These are phyloP conservation scores for Colletotrichum lupini DNA, from an alignment of 2,329 filamentous ascomycete species.

Conservation along the genomic window DNA sequence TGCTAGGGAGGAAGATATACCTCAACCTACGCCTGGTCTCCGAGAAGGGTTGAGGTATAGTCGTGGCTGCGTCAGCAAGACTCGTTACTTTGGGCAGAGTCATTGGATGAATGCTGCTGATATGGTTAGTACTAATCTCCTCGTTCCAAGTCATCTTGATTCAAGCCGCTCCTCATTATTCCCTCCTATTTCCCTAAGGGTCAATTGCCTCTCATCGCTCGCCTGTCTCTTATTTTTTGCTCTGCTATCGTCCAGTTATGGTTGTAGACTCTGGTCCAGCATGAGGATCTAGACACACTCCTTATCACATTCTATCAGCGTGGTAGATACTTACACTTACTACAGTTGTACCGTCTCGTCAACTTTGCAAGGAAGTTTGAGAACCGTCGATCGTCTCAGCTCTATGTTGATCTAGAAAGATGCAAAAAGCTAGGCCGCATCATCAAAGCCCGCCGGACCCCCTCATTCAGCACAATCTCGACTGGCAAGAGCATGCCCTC, in stretches of 20 bases:
- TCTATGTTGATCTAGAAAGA: conserved; percentile 46
- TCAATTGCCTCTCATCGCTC: not conserved
- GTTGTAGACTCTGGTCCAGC: no score
- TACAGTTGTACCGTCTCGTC: conserved; percentile 40
- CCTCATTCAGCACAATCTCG: conserved; percentile 46
- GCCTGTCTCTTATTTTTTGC: not conserved
- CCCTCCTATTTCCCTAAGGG: no score
- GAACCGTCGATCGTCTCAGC: conserved; percentile 43
- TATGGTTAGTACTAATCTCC: conserved; percentile 54
- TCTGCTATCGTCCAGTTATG: conserved; percentile 7
- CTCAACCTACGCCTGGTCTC: not conserved
- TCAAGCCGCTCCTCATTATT: no score
- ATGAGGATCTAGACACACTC: no score
- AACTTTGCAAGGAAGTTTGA: conserved; percentile 38
- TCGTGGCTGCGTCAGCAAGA: conserved; percentile 53
- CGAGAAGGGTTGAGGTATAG: conserved; percentile 24
- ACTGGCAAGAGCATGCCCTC: conserved; percentile 53
- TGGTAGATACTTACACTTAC: not conserved
- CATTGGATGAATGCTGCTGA: conserved; percentile 61
- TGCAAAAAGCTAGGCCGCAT: conserved; percentile 54
- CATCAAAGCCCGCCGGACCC: conserved; percentile 54
- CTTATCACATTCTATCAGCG: no score
- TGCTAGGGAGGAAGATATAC: not conserved
- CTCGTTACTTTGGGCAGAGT: conserved; percentile 58
- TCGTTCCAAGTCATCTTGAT: no score